Conservation (phyloP, 768 basidiomycete species). For the Pisolithus microcarpus region DNA sequence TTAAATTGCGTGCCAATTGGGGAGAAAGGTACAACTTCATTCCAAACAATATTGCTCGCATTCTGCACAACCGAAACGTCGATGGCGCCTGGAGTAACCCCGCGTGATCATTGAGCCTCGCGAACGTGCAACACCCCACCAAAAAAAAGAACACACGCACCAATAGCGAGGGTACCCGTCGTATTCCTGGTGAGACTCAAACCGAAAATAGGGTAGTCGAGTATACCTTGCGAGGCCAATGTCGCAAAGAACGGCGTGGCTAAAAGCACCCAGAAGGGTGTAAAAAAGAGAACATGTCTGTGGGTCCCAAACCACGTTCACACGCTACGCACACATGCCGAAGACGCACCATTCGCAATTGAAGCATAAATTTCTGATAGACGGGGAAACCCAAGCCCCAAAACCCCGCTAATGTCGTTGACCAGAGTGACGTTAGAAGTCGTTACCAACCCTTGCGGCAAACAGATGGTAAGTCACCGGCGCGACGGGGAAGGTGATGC, state of each 20-base stretch:
- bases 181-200: slow-evolving; percentile 53
- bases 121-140: neutral
- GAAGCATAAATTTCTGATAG: slow-evolving; percentile 51
- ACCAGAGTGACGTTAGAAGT: slow-evolving; percentile 55
- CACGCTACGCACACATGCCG: neutral
- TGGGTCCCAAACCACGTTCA: neutral
- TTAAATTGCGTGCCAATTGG: slow-evolving; percentile 54
- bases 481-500: neutral
- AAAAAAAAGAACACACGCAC: slow-evolving; percentile 25
- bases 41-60: slow-evolving; percentile 59
- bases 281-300: neutral
- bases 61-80: slow-evolving; percentile 63
- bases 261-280: slow-evolving; percentile 17
- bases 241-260: slow-evolving; percentile 63
- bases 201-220: slow-evolving; percentile 76
- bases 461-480: neutral
- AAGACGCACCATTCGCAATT: slow-evolving; percentile 41
- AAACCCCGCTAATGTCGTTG: slow-evolving; percentile 60
- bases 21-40: slow-evolving; percentile 65
- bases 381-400: slow-evolving; percentile 73
- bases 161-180: slow-evolving; percentile 58
- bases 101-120: neutral
- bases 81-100: slow-evolving; percentile 56
- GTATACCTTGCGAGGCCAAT: slow-evolving; percentile 53
- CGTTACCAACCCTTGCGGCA: slow-evolving; percentile 47